phyloP scores from a whole-genome alignment of 2,329 filamentous ascomycete genomes.

The Didymella segeticola region DNA sequence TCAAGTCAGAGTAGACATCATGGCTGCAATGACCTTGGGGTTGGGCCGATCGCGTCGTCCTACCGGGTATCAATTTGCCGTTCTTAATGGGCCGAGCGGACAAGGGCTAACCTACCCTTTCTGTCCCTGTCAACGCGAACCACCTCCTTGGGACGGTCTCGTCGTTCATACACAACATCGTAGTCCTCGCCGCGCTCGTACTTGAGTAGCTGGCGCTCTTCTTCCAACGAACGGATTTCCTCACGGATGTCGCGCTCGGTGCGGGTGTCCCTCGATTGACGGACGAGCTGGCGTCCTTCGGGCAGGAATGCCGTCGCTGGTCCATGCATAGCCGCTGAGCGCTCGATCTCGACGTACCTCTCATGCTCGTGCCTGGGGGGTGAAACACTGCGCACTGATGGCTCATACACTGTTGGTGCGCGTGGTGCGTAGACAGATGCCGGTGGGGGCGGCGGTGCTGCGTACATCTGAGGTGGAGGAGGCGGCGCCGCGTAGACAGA shows the following conservation, averaged over 20 bases:
- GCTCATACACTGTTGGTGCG: constrained; percentile 37
- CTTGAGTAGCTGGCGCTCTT: constrained; percentile 65
- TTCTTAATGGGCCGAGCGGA: constrained; percentile 70
- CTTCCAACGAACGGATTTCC: constrained; percentile 75
- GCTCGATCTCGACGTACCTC: constrained; percentile 52
- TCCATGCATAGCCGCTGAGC: constrained; percentile 55
- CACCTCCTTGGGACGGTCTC: constrained; percentile 59
- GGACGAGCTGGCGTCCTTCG: constrained; percentile 39
- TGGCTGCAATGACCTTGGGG: constrained; percentile 53
- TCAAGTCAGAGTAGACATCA: constrained; percentile 53
- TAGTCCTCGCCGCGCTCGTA: constrained; percentile 65
- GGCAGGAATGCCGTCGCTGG: constrained; percentile 59
- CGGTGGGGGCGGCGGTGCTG: constrained; percentile 29
- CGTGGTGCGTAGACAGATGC: constrained; percentile 23
- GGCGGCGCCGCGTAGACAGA: constrained; percentile 23
- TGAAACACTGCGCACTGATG: constrained; percentile 42
- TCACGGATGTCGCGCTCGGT: constrained; percentile 71
- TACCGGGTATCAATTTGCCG: constrained; percentile 46
- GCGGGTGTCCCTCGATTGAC: constrained; percentile 25
- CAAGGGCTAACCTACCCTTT: constrained; percentile 94
- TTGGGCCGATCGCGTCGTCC: constrained; percentile 47
- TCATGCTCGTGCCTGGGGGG: constrained; percentile 44
- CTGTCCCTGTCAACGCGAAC: constrained; percentile 84
- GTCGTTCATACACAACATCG: constrained; percentile 69
- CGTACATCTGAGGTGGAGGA: constrained; percentile 12